Conservation (phyloP, 805 yeast genomes). For the Spathaspora passalidarum region DNA sequence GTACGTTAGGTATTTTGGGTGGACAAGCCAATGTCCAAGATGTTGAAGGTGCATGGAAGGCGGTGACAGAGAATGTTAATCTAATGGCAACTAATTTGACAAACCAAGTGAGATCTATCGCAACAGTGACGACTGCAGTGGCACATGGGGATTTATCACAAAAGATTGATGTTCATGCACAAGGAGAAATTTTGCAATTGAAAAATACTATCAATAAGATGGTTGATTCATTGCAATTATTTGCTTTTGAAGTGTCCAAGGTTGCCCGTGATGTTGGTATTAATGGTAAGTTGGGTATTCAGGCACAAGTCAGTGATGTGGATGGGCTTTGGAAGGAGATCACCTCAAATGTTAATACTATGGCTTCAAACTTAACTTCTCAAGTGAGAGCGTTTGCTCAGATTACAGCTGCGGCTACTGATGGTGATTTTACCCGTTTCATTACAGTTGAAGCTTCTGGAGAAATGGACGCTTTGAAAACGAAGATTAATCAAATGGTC, state of each 20-base stretch:
- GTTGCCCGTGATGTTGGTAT: constrained; percentile 93
- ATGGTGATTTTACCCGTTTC: constrained; percentile 86
- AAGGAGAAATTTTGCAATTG: constrained; percentile 83
- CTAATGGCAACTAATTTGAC: constrained; percentile 48
- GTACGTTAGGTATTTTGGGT: constrained; percentile 46
- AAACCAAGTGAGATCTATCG: constrained; percentile 84
- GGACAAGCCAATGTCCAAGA: constrained; percentile 52
- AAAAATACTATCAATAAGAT: constrained; percentile 85
- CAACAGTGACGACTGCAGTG: constrained; percentile 88
- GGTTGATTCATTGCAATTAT: constrained; percentile 88
- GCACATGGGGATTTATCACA: constrained; percentile 86
- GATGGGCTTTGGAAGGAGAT: constrained; percentile 92
- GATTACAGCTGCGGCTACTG: constrained; percentile 91
- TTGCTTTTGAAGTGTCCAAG: constrained; percentile 84
- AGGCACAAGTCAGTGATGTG: constrained; percentile 86
- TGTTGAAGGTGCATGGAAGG: constrained; percentile 51
- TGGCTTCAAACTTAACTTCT: constrained; percentile 91
- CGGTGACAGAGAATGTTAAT: constrained; percentile 46
- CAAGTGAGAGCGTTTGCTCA: constrained; percentile 93
- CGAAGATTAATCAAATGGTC: constrained; percentile 77
- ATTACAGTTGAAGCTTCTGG: constrained; percentile 91
- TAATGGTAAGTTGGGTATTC: constrained; percentile 89
- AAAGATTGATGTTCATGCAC: constrained; percentile 85
- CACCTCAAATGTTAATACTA: constrained; percentile 85
- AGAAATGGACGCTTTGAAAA: constrained; percentile 76